phyloP scores from a whole-genome alignment of 768 basidiomycete genomes.

The Hygrophoropsis aurantiaca region DNA sequence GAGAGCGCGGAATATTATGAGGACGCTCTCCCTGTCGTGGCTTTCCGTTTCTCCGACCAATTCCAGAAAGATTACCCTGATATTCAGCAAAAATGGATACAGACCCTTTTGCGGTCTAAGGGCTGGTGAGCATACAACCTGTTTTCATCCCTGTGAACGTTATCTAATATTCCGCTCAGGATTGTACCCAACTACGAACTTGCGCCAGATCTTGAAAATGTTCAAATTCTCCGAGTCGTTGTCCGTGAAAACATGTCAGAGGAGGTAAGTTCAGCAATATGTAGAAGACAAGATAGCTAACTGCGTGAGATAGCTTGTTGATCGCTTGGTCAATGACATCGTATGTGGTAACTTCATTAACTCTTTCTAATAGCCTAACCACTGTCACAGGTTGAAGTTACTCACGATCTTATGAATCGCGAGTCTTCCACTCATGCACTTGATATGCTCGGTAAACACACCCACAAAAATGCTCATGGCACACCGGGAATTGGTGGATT shows the following conservation, averaged over 20 bases:
- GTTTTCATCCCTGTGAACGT: slow-evolving; percentile 4
- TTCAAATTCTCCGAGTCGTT: slow-evolving; percentile 64
- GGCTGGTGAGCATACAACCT: slow-evolving; percentile 37
- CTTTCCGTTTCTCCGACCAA: slow-evolving; percentile 54
- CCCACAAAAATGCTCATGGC: slow-evolving; percentile 34
- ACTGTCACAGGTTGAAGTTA: slow-evolving; percentile 54
- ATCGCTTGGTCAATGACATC: slow-evolving; percentile 67
- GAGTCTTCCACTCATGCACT: slow-evolving; percentile 54
- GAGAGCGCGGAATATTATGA: slow-evolving; percentile 54
- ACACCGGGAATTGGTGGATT: slow-evolving; percentile 41
- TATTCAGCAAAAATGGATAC: slow-evolving; percentile 59
- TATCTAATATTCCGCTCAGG: slow-evolving; percentile 19
- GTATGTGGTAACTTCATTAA: slow-evolving; percentile 37
- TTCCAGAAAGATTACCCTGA: slow-evolving; percentile 54
- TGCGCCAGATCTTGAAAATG: slow-evolving; percentile 47
- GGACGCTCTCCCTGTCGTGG: slow-evolving; percentile 52
- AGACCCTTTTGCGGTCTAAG: slow-evolving; percentile 45
- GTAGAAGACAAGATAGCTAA: slow-evolving; percentile 22
- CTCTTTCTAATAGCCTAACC: slow-evolving; percentile 1
- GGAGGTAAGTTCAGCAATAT: slow-evolving; percentile 35
- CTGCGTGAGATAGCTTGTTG: slow-evolving; percentile 44
- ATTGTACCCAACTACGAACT: slow-evolving; percentile 65
- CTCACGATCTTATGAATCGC: slow-evolving; percentile 51
- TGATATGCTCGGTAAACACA: slow-evolving; percentile 36
- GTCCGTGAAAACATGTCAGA: slow-evolving; percentile 56